Base-by-base conservation (phyloP, 805 yeast species). In the Candida ficus region DNA sequence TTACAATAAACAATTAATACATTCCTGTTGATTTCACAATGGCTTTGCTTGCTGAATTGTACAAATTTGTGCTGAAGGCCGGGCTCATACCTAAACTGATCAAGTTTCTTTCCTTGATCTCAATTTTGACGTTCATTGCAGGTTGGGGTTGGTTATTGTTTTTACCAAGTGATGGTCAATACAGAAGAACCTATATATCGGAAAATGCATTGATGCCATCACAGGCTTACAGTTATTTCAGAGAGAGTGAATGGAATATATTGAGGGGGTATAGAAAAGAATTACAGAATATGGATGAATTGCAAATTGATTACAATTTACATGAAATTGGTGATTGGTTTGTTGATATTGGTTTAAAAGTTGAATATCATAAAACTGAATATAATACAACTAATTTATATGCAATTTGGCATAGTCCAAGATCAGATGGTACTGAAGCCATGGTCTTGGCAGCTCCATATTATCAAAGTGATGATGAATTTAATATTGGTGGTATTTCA, bases 201-300 rank as follows among this genome's bases (percentile, higher is more conserved):
- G 99, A 93, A 57, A 93, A 93, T 62, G 99, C 99, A 25, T 68
- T 93, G 59, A 80, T 93, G 86, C 97, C 99, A 7, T 90, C 95
- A 0, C 98, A 93, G 60, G 98, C 93, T 3, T 81, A 82, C 51
- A 80, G 95, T 19, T 89, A 88, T 58, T 93, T 86, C 60, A 72
- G 97, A 41, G 98, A 91, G 56, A 78, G 88, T 30, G 98, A 93
- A 58, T 93, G 98, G 97, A 87, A 90, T 54, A 68, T 84, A 41
- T 76, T 88, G 25, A 69, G 98, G 43, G 99, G 96, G 0, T 88
- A 81, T 56, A 72, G 96, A 44, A 38, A 58, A 43, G 53, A 64
- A 62, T 52, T 76, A 58, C 62, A 69, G 47, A 47, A 44, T 26
- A 56, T 73, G 29, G 49, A 53, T 3, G 49, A 55, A 14, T 46